Percentiles rank a stretch among this genome's conserved stretches.
These are phyloP conservation scores for Agaricales sp. DNA, from an alignment of 1,284 basidiomycete genomes.

Conservation along the genomic window DNA sequence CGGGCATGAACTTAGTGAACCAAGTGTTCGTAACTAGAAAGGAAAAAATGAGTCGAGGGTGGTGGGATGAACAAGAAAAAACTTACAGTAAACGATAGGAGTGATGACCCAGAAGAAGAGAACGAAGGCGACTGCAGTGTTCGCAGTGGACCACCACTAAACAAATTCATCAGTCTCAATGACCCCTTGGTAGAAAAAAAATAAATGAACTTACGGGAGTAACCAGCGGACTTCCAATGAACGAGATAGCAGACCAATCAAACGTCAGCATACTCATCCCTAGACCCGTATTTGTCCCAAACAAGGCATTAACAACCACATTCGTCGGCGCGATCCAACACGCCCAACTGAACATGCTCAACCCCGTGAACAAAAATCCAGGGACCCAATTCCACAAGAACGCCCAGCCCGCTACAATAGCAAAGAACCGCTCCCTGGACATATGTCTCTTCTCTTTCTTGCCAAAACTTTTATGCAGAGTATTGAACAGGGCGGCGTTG, in stretches of 20 bases:
- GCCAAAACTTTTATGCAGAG: constrained; percentile 77
- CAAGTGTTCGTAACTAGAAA: constrained; percentile 23
- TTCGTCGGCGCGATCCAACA: constrained; percentile 93
- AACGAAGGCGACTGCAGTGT: constrained; percentile 23
- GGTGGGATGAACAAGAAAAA: constrained; percentile 22
- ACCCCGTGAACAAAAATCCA: constrained; percentile 73
- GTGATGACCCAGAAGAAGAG: constrained; percentile 30
- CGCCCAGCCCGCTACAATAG: constrained; percentile 44
- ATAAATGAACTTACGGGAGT: not conserved
- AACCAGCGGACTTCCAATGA: constrained; percentile 39
- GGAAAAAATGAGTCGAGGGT: not conserved
- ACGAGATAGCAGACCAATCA: constrained; percentile 85
- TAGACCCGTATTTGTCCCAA: constrained; percentile 66
- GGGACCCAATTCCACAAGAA: constrained; percentile 84
- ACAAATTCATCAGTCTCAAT: not conserved
- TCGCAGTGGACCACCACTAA: constrained; percentile 17
- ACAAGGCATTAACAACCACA: constrained; percentile 71
- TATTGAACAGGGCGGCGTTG: constrained; percentile 84
- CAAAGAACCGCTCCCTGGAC: constrained; percentile 71
- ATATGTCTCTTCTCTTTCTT: constrained; percentile 59
- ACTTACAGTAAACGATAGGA: constrained; percentile 40
- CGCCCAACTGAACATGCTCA: constrained; percentile 81
- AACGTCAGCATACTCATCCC: constrained; percentile 85
- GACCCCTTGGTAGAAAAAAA: not conserved
- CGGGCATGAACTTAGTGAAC: constrained; percentile 17